phyloP scores from a whole-genome alignment of 225 moss, liverwort and hornwort species.

The Bryoerythrophyllum caledonicum region DNA sequence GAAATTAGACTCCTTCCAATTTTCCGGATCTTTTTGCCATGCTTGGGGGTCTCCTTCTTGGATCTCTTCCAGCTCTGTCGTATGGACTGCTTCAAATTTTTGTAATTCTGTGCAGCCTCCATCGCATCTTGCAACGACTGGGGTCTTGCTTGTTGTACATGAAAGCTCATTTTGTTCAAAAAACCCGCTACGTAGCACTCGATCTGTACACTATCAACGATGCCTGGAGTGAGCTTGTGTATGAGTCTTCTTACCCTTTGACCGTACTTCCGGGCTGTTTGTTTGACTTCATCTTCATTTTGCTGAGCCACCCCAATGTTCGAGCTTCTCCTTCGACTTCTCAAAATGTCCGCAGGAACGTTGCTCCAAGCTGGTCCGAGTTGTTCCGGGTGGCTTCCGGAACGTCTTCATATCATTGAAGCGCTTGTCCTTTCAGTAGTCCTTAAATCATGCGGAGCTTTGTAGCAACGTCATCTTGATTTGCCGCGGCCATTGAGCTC shows the following conservation, averaged over 20 bases:
- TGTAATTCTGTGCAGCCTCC: too few species aligned
- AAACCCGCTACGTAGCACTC: neutral
- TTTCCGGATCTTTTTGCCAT: too few species aligned
- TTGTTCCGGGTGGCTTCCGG: neutral
- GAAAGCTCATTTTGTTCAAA: neutral
- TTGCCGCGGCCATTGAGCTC: neutral
- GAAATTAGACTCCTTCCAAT: too few species aligned
- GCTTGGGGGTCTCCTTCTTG: too few species aligned
- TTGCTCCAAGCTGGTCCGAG: neutral
- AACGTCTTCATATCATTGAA: neutral
- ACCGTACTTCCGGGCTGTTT: neutral
- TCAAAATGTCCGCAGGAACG: neutral
- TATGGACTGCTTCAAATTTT: too few species aligned
- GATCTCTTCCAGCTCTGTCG: too few species aligned
- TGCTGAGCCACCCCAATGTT: neutral
- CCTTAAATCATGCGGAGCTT: neutral
- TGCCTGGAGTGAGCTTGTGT: neutral
- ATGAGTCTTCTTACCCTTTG: too few species aligned
- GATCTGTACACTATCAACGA: neutral
- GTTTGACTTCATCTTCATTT: neutral
- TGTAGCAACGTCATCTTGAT: neutral
- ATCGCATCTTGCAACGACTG: neutral
- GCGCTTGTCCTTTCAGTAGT: neutral
- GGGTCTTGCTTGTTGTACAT: neutral
- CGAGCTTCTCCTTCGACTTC: neutral